Evolutionary conservation across 208 protist species (phyloP).

Genomic region (Trypanosoma platydactyli): DNA sequence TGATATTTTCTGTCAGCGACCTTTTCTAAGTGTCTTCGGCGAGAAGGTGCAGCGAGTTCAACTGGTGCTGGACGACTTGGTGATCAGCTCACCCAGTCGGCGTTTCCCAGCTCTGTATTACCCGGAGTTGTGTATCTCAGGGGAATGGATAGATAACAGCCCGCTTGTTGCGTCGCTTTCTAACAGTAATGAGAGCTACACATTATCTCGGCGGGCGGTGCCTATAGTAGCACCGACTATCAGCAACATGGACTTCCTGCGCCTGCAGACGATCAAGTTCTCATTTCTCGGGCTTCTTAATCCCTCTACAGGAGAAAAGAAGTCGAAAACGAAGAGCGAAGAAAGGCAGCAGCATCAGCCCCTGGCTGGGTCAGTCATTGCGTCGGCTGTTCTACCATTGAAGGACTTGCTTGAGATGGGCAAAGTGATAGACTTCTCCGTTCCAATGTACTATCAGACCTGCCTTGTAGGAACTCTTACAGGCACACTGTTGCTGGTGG

Average conservation of each 20-base stretch:
- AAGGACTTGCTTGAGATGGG: conserved; percentile 49
- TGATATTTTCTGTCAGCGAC: conserved; percentile 65
- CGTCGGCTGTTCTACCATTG: conserved; percentile 52
- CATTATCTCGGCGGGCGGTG: conserved; percentile 19
- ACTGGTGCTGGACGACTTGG: conserved; percentile 46
- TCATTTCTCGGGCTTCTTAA: conserved; percentile 43
- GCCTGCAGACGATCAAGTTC: conserved; percentile 61
- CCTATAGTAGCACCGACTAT: conserved; percentile 48
- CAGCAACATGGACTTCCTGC: conserved; percentile 51
- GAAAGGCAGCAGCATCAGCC: no score
- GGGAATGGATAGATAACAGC: conserved; percentile 48
- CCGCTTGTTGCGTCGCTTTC: conserved; percentile 29
- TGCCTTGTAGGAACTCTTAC: conserved; percentile 50
- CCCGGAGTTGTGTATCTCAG: conserved; percentile 43
- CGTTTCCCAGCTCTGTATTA: conserved; percentile 38
- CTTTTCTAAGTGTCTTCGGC: conserved; percentile 66
- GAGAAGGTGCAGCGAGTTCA: conserved; percentile 48
- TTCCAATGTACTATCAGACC: conserved; percentile 54
- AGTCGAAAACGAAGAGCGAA: not conserved
- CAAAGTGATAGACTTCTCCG: conserved; percentile 34
- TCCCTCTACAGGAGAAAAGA: conserved; percentile 19
- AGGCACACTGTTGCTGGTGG: conserved; percentile 38
- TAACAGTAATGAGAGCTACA: conserved; percentile 32
- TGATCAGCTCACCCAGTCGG: conserved; percentile 22
- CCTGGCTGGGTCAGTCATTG: conserved; percentile 29